Percentiles rank a stretch among this genome's conserved stretches.
Conservation (phyloP, 441 rosid species). For the Biscutella laevigata region DNA sequence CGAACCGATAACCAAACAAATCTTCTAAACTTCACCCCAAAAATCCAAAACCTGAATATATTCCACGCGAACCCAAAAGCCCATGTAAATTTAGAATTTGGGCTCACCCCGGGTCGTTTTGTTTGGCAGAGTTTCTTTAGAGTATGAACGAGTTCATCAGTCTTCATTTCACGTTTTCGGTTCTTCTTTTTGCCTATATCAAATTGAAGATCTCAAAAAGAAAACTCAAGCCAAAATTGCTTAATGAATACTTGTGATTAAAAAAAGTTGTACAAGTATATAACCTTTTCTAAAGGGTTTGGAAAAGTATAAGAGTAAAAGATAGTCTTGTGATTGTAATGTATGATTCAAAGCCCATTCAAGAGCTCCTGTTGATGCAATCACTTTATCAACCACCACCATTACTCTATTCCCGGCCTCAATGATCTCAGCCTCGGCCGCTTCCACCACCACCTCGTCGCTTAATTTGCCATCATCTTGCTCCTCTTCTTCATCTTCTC, state of each 20-base stretch:
- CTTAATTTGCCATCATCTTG: constrained; percentile 21
- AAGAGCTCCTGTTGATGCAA: constrained; percentile 68
- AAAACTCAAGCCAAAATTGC: background rate
- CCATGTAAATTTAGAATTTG: no score
- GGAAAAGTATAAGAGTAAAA: constrained; percentile 50
- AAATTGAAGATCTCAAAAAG: background rate
- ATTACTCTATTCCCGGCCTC: constrained; percentile 55
- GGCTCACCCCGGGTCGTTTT: constrained; percentile 55
- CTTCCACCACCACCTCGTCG: constrained; percentile 6
- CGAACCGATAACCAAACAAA: no score
- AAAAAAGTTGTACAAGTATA: no score
- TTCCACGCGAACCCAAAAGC: no score
- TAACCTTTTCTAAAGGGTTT: constrained; percentile 41
- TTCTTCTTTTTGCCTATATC: constrained; percentile 26
- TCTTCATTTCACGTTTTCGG: constrained; percentile 39
- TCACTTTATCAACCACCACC: constrained; percentile 76
- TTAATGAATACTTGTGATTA: background rate
- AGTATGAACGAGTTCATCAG: constrained; percentile 46
- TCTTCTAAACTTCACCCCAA: no score
- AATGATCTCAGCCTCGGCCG: constrained; percentile 9
- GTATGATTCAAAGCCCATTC: constrained; percentile 79
- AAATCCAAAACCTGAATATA: no score
- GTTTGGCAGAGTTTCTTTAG: constrained; percentile 54
- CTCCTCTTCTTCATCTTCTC: background rate
- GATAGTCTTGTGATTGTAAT: constrained; percentile 48